Evolutionary conservation across 2,329 filamentous ascomycete species (phyloP).

Genomic region (Sclerotinia minor): DNA sequence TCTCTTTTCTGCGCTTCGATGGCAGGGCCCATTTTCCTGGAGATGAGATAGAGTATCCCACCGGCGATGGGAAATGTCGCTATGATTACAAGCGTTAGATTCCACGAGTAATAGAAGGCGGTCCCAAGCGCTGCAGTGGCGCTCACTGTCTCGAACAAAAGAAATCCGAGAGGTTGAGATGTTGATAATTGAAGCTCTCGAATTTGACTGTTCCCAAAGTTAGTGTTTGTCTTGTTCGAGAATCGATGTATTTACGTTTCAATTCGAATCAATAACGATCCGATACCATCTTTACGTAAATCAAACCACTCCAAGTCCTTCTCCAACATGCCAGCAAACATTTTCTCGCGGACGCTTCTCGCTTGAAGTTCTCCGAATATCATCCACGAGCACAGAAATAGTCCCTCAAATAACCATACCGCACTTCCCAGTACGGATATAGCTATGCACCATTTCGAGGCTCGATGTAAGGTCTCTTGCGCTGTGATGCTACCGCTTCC

Average conservation of each 20-base stretch:
- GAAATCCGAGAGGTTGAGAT: constrained; percentile 74
- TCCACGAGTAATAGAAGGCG: constrained; percentile 80
- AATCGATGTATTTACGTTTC: constrained; percentile 61
- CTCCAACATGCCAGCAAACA: constrained; percentile 69
- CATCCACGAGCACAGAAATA: constrained; percentile 71
- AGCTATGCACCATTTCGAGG: constrained; percentile 61
- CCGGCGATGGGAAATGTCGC: constrained; percentile 69
- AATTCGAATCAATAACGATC: constrained; percentile 68
- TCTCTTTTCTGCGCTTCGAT: constrained; percentile 69
- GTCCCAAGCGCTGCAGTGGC: constrained; percentile 65
- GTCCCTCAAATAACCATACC: constrained; percentile 66
- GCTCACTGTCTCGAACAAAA: constrained; percentile 64
- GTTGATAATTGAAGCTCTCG: constrained; percentile 78
- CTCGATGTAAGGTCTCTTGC: constrained; percentile 53
- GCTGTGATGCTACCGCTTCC: constrained; percentile 55
- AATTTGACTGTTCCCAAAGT: constrained; percentile 61
- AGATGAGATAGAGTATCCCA: constrained; percentile 59
- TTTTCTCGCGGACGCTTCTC: constrained; percentile 57
- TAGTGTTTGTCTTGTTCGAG: constrained; percentile 16
- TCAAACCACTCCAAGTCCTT: constrained; percentile 86
- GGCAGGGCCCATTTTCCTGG: constrained; percentile 60
- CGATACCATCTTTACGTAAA: constrained; percentile 66
- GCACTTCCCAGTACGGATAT: constrained; percentile 63
- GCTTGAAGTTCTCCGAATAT: constrained; percentile 81
- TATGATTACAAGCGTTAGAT: constrained; percentile 76